phyloP scores from a whole-genome alignment of 2,329 filamentous ascomycete genomes.

The Xylaria polymorpha region DNA sequence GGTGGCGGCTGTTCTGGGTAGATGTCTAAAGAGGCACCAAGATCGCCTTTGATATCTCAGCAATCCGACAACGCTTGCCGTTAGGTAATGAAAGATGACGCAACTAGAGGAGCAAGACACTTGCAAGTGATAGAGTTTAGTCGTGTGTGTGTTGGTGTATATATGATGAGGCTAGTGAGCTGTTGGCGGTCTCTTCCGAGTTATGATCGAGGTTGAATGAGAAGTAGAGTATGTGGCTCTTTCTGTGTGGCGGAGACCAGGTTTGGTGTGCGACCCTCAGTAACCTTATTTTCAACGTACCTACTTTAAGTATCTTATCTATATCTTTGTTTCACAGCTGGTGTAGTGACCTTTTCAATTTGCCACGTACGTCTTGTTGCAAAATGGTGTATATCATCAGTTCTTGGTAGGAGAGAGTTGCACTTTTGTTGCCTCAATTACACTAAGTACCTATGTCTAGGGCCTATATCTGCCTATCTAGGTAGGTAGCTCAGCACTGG shows the following conservation, averaged over 20 bases:
- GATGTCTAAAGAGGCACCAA: background rate
- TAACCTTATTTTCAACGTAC: background rate
- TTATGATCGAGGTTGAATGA: background rate
- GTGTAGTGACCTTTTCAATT: background rate
- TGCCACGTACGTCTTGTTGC: background rate
- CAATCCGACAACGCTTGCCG: background rate
- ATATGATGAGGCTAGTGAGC: background rate
- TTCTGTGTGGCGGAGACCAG: constrained; percentile 14
- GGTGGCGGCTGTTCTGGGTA: background rate
- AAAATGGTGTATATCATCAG: background rate
- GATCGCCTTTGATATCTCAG: background rate
- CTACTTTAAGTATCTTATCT: background rate
- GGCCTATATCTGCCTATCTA: too few relatives aligned
- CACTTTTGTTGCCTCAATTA: background rate
- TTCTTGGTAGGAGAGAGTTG: background rate
- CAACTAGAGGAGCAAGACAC: background rate
- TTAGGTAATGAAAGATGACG: background rate
- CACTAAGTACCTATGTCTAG: too few relatives aligned
- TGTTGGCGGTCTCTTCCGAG: background rate
- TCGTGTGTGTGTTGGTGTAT: background rate
- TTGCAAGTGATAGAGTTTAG: background rate
- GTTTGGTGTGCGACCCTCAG: background rate
- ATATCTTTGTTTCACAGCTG: background rate
- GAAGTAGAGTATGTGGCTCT: constrained; percentile 14
- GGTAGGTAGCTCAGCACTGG: too few relatives aligned